These are phyloP conservation scores for Wallacemonas collosoma DNA, from an alignment of 208 protist genomes.

Conservation along the genomic window DNA sequence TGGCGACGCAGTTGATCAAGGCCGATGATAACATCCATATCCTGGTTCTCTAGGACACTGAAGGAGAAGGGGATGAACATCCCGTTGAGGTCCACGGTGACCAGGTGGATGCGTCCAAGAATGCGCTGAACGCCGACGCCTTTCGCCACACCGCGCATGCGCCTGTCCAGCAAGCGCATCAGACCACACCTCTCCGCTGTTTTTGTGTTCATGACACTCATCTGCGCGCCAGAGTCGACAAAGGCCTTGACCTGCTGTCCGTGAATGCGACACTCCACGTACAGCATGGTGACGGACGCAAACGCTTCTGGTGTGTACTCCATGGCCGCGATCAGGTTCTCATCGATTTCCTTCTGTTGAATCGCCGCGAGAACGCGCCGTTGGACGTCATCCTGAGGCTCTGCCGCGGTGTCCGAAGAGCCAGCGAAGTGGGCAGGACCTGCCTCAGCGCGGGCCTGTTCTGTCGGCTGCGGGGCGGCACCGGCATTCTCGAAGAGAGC, in stretches of 20 bases:
- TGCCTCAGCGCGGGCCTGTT: not conserved
- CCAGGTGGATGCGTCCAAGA: conserved; percentile 93
- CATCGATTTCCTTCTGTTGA: conserved; percentile 78
- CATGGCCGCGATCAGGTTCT: conserved; percentile 89
- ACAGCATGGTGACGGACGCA: conserved; percentile 90
- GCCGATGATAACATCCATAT: conserved; percentile 94
- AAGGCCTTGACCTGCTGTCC: conserved; percentile 92
- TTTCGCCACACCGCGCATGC: conserved; percentile 61
- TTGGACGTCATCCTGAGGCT: no score
- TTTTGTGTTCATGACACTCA: conserved; percentile 76
- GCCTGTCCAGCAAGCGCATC: conserved; percentile 85
- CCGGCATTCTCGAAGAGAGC: not conserved
- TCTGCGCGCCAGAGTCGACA: conserved; percentile 91
- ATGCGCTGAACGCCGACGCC: conserved; percentile 92
- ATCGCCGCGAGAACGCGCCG: conserved; percentile 17
- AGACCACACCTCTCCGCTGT: conserved; percentile 90
- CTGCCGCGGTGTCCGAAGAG: no score
- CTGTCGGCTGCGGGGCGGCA: not conserved
- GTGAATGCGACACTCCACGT: conserved; percentile 92
- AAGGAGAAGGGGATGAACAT: conserved; percentile 85
- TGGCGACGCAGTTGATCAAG: conserved; percentile 94
- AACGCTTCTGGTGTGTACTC: conserved; percentile 96
- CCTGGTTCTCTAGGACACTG: conserved; percentile 86
- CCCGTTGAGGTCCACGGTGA: conserved; percentile 73
- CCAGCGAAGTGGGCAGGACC: not conserved